A percentile compares a stretch with the other conserved stretches of the same genome.
Evolutionary conservation across 208 protist genomes (phyloP).

Genomic region (Herpetomonas tarakana): DNA sequence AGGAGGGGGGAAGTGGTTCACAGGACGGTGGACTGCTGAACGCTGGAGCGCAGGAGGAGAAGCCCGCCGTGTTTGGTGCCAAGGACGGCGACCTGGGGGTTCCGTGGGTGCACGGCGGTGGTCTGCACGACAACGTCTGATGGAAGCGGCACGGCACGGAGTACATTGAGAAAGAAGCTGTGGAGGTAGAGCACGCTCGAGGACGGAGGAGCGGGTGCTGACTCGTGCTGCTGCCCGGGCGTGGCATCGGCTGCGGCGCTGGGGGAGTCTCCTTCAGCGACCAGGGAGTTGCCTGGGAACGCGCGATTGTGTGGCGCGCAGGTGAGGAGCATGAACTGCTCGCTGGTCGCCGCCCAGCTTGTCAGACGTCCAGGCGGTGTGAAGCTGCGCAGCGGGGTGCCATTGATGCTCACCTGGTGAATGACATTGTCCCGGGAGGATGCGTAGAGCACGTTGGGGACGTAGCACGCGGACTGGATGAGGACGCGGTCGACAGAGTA

Average conservation of each 20-base stretch:
- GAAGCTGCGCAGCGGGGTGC: constrained; percentile 60
- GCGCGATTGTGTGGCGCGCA: constrained; percentile 18
- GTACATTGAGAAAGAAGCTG: constrained; percentile 57
- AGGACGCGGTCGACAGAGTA: constrained; percentile 73
- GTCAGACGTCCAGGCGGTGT: constrained; percentile 55
- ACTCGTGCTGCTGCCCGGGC: not conserved
- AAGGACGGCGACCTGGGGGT: constrained; percentile 70
- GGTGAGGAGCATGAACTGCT: constrained; percentile 70
- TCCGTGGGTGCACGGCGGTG: constrained; percentile 52
- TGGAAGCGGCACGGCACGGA: constrained; percentile 49
- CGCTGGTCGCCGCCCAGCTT: constrained; percentile 53
- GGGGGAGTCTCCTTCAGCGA: not conserved
- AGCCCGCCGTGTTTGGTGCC: constrained; percentile 29
- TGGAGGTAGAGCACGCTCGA: constrained; percentile 67
- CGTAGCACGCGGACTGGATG: constrained; percentile 72
- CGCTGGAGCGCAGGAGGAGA: constrained; percentile 19
- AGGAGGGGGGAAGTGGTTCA: too few species aligned
- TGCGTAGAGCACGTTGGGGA: constrained; percentile 76
- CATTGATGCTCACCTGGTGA: constrained; percentile 82
- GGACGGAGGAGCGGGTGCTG: not conserved
- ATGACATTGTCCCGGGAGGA: constrained; percentile 73
- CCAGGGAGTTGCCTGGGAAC: not conserved
- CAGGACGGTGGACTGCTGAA: constrained; percentile 11
- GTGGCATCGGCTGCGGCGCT: not conserved
- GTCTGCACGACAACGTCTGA: constrained; percentile 22